Conservation (phyloP, 768 basidiomycete species). For the Holtermannia corniformis region DNA sequence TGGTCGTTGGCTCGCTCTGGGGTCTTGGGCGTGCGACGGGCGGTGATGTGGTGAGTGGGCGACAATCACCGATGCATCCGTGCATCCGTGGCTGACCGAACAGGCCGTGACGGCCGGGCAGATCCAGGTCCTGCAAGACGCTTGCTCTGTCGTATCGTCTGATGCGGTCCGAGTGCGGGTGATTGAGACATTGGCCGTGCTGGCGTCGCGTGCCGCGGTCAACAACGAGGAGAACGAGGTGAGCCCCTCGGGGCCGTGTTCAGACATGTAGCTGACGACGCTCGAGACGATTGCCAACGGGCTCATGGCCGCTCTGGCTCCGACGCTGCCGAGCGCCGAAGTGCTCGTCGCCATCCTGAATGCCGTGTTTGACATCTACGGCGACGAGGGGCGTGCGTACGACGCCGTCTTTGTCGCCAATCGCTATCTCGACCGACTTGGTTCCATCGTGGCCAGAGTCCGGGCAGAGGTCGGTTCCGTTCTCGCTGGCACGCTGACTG, state of each 20-base stretch:
- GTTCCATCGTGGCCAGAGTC: conserved; percentile 32
- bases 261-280: conserved; percentile 1
- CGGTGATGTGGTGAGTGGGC: conserved; percentile 50
- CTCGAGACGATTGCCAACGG: conserved; percentile 35
- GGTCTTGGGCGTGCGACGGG: conserved; percentile 71
- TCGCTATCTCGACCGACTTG: conserved; percentile 34
- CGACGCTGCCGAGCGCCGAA: conserved; percentile 49
- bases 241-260: conserved; percentile 13
- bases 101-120: conserved; percentile 52
- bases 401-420: conserved; percentile 47
- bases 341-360: conserved; percentile 67
- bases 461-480: conserved; percentile 37
- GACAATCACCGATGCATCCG: neutral
- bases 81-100: neutral
- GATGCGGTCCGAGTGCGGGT: conserved; percentile 59
- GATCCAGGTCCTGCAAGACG: conserved; percentile 51
- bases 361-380: conserved; percentile 83
- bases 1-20: conserved; percentile 59
- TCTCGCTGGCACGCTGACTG: neutral
- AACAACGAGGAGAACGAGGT: conserved; percentile 61
- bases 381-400: conserved; percentile 70
- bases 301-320: conserved; percentile 45
- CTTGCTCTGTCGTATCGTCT: conserved; percentile 53
- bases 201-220: conserved; percentile 58
- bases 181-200: conserved; percentile 73